Evolutionary conservation across 2,329 filamentous ascomycete genomes (phyloP).

Genomic region (Claviceps purpurea): DNA sequence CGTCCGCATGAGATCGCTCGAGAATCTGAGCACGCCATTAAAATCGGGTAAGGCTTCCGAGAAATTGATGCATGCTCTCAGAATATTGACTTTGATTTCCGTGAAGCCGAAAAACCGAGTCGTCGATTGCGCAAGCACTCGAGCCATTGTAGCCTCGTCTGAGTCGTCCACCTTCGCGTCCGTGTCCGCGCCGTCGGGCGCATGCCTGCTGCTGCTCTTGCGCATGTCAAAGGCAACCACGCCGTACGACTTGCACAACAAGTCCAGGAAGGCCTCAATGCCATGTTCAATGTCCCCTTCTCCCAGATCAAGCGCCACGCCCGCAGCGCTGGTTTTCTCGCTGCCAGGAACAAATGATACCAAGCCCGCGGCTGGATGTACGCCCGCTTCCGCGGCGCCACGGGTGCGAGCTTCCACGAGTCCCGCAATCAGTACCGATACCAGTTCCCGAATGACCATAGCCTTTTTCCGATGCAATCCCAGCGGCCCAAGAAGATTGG

Average conservation of each 20-base stretch:
- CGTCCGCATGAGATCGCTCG: slow-evolving; percentile 68
- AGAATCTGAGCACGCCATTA: slow-evolving; percentile 76
- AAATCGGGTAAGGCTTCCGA: slow-evolving; percentile 91
- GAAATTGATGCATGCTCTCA: slow-evolving; percentile 83
- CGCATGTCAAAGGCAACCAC: slow-evolving; percentile 38
- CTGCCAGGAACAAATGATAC: slow-evolving; percentile 51
- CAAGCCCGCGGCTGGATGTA: slow-evolving; percentile 83
- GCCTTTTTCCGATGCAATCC: slow-evolving; percentile 82
- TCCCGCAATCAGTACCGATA: slow-evolving; percentile 69
- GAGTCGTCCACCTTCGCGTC: slow-evolving; percentile 25
- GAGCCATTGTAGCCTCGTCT: slow-evolving; percentile 37
- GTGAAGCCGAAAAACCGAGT: slow-evolving; percentile 62
- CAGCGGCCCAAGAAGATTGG: slow-evolving; percentile 67
- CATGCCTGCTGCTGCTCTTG: slow-evolving; percentile 8
- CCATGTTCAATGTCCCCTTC: slow-evolving; percentile 54
- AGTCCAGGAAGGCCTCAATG: slow-evolving; percentile 48
- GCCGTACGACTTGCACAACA: slow-evolving; percentile 50
- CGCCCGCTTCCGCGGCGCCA: slow-evolving; percentile 88
- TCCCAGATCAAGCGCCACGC: slow-evolving; percentile 42
- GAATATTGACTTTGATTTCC: slow-evolving; percentile 70
- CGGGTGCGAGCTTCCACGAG: slow-evolving; percentile 83
- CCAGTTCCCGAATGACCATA: slow-evolving; percentile 73
- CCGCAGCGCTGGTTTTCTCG: slow-evolving; percentile 35
- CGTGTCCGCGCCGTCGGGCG: neutral
- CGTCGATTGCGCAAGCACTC: slow-evolving; percentile 46